Conservation (phyloP, 352 stramenopile species). For the Albugo laibachii region DNA sequence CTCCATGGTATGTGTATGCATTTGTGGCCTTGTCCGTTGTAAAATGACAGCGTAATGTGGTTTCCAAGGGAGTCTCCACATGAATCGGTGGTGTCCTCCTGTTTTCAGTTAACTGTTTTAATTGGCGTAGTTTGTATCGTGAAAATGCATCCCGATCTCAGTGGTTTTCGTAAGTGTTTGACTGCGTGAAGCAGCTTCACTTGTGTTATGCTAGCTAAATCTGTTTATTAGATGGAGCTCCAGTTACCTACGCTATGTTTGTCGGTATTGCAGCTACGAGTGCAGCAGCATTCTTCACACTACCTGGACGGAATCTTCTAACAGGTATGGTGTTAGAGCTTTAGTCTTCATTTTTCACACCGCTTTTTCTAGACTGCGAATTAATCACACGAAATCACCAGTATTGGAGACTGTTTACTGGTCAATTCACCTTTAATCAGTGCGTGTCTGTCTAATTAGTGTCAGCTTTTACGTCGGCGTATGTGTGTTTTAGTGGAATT, state of each 20-base stretch:
- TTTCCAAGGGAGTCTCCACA: no score
- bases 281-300: slow-evolving; percentile 39
- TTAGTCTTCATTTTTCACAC: background rate
- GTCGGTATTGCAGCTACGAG: slow-evolving; percentile 42
- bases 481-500: slow-evolving; percentile 23
- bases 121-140: background rate
- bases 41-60: no score
- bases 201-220: background rate
- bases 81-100: no score
- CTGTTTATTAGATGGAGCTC: slow-evolving; percentile 31
- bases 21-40: no score
- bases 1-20: no score
- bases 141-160: slow-evolving; percentile 1
- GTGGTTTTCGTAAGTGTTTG: background rate
- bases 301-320: slow-evolving; percentile 26
- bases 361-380: slow-evolving; percentile 20
- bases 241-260: slow-evolving; percentile 59
- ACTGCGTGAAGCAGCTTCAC: background rate
- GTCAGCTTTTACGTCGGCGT: background rate
- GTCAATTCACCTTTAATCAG: slow-evolving; percentile 61
- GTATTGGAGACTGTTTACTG: slow-evolving; percentile 46
- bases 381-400: slow-evolving; percentile 31
- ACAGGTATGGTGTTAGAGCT: slow-evolving; percentile 11
- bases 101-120: no score
- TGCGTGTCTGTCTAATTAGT: slow-evolving; percentile 7